These are phyloP conservation scores for Ganoderma meredithae DNA, from an alignment of 1,284 basidiomycete genomes.

Conservation along the genomic window DNA sequence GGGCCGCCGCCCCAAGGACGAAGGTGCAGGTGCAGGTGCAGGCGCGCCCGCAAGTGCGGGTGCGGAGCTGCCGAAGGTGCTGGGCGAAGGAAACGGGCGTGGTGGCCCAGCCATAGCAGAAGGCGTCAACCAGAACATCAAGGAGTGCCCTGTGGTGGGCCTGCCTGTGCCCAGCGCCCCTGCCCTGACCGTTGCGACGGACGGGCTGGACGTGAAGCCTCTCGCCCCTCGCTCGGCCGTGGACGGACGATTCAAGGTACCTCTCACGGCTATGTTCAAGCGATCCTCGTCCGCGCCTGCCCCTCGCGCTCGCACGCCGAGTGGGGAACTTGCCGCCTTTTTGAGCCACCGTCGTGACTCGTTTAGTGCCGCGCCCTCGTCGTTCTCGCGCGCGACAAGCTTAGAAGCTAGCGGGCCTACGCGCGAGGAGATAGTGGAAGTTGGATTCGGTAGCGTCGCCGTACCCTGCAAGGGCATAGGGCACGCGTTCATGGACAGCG, in stretches of 20 bases:
- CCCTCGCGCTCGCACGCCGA: slow-evolving; percentile 38
- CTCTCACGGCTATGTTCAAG: slow-evolving; percentile 66
- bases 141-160: slow-evolving; percentile 15
- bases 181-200: slow-evolving; percentile 22
- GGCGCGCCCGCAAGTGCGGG: slow-evolving; percentile 6
- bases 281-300: slow-evolving; percentile 64
- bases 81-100: slow-evolving; percentile 12
- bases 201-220: slow-evolving; percentile 38
- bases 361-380: slow-evolving; percentile 26
- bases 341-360: slow-evolving; percentile 27
- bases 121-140: slow-evolving; percentile 24
- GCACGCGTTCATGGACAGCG: slow-evolving; percentile 28
- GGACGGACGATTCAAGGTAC: slow-evolving; percentile 50
- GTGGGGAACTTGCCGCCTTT: slow-evolving; percentile 16
- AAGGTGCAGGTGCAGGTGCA: slow-evolving; percentile 11
- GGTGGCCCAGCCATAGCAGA: slow-evolving; percentile 1
- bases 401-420: slow-evolving; percentile 15
- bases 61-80: slow-evolving; percentile 24
- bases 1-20: slow-evolving; percentile 36
- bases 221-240: slow-evolving; percentile 40
- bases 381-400: slow-evolving; percentile 29
- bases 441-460: slow-evolving; percentile 22
- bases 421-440: slow-evolving; percentile 12
- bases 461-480: slow-evolving; percentile 34
- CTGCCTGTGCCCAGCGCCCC: slow-evolving; percentile 1